These are phyloP conservation scores for Petunia axillaris DNA, from an alignment of 257 asterid genomes.

Conservation along the genomic window DNA sequence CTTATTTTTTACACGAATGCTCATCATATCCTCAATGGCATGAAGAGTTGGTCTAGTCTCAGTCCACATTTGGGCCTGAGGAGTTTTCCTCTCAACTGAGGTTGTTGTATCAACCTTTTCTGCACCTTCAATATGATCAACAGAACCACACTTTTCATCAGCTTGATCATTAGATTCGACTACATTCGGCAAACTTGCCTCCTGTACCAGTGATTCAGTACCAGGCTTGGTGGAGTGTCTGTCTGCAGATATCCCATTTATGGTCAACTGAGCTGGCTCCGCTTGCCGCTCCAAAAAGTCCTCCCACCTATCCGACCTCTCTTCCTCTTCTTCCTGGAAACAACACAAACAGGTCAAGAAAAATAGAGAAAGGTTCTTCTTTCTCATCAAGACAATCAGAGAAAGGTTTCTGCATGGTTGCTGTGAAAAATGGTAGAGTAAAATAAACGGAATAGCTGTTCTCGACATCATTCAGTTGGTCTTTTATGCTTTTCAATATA, in stretches of 20 bases:
- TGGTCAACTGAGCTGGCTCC: conserved; percentile 47
- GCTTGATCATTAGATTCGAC: conserved; percentile 28
- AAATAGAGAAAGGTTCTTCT: neutral
- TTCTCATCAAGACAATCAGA: neutral
- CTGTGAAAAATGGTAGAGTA: conserved; percentile 18
- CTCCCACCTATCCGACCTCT: conserved; percentile 86
- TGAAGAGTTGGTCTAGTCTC: conserved; percentile 72
- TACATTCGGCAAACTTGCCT: conserved; percentile 32
- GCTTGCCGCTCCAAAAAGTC: conserved; percentile 70
- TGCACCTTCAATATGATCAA: conserved; percentile 31
- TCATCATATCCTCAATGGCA: conserved; percentile 79
- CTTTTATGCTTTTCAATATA: neutral
- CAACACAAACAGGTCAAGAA: conserved; percentile 3
- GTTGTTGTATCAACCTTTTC: conserved; percentile 43
- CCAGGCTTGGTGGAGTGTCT: conserved; percentile 29
- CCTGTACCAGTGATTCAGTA: conserved; percentile 38
- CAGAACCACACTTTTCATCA: neutral
- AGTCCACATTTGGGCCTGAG: conserved; percentile 66
- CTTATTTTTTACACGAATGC: conserved; percentile 63
- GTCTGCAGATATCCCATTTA: conserved; percentile 41
- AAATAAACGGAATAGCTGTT: neutral
- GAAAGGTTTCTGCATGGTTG: neutral
- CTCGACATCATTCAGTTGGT: conserved; percentile 9
- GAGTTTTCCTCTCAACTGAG: conserved; percentile 45
- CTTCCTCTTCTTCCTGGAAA: conserved; percentile 91